Evolutionary conservation across 2,329 filamentous ascomycete species (phyloP).

Genomic region (Huntiella savannae): DNA sequence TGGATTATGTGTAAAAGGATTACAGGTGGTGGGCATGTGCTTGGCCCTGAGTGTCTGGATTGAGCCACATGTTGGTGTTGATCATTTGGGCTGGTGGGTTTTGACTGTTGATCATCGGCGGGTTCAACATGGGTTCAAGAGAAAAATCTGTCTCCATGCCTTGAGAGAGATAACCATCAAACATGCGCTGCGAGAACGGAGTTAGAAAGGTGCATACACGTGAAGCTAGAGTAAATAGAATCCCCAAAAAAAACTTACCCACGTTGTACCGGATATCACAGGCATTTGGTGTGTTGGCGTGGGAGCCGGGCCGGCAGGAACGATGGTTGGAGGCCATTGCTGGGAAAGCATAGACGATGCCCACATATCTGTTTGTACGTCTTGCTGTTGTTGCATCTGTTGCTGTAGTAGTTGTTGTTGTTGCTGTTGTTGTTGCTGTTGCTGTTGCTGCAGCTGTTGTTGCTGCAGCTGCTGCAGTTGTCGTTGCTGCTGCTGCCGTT

Average conservation of each 20-base stretch:
- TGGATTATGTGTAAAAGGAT: too few relatives aligned
- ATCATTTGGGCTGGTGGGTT: too few relatives aligned
- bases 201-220: too few relatives aligned
- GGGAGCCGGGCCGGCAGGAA: too few relatives aligned
- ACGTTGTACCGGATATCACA: not conserved
- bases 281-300: not conserved
- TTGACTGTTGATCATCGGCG: not conserved
- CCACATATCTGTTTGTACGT: not conserved
- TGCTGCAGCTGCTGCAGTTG: not conserved
- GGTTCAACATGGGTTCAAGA: not conserved
- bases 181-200: not conserved
- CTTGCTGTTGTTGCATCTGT: not conserved
- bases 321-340: too few relatives aligned
- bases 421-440: not conserved
- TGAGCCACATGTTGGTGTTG: not conserved
- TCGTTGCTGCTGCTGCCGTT: not conserved
- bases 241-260: not conserved
- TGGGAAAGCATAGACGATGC: not conserved
- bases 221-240: not conserved
- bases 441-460: not conserved
- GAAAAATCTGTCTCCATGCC: conserved; percentile 2
- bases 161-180: conserved; percentile 2
- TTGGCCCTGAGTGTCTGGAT: not conserved
- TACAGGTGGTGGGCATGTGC: too few relatives aligned
- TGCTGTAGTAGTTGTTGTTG: not conserved